These are phyloP conservation scores for Phyllosticta citriasiana DNA, from an alignment of 2,329 filamentous ascomycete species.

Conservation along the genomic window DNA sequence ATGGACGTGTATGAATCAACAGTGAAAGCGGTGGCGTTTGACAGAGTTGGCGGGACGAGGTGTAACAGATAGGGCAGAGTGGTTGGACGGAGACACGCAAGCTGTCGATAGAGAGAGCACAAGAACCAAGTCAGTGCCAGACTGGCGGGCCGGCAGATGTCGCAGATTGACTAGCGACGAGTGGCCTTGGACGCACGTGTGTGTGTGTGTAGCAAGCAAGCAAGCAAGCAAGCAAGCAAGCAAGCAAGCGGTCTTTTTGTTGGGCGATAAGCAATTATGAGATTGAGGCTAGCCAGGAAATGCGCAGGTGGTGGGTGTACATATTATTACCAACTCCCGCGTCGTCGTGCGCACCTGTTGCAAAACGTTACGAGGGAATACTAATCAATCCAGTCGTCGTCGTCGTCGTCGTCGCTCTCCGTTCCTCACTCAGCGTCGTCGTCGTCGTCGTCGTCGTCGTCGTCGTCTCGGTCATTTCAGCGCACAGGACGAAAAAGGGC, in stretches of 20 bases:
- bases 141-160: too few species aligned
- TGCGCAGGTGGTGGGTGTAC: neutral
- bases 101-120: too few species aligned
- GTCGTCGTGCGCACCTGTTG: neutral
- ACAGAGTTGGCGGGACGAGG: neutral
- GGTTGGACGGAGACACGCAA: too few species aligned
- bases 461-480: neutral
- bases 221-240: neutral
- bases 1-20: neutral
- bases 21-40: neutral
- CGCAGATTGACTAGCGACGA: neutral
- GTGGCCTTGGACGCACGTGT: neutral
- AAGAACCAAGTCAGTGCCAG: too few species aligned
- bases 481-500: neutral
- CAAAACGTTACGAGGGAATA: too few species aligned
- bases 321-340: neutral
- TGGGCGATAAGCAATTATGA: neutral
- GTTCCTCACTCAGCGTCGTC: neutral
- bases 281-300: neutral
- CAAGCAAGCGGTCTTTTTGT: neutral
- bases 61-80: too few species aligned
- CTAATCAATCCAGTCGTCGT: too few species aligned
- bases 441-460: neutral
- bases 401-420: neutral
- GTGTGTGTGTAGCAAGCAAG: neutral